phyloP scores from a whole-genome alignment of 495 filamentous ascomycete species.

The Penicillium silybi region DNA sequence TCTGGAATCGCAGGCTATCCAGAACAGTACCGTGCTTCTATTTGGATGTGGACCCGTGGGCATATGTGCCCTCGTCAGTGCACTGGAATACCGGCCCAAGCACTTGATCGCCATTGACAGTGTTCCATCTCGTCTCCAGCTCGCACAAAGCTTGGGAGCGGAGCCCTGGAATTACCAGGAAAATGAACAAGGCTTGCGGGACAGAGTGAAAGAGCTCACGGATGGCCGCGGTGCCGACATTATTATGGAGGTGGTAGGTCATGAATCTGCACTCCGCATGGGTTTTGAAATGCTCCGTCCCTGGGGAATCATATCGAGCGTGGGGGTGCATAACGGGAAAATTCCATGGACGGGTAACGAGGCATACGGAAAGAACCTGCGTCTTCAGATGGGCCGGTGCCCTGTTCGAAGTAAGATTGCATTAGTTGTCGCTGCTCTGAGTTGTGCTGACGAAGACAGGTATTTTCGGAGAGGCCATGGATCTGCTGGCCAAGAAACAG shows the following conservation, averaged over 20 bases:
- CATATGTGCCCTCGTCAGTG: slow-evolving; percentile 75
- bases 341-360: slow-evolving; percentile 84
- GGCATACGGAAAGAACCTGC: slow-evolving; percentile 86
- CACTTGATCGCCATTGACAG: slow-evolving; percentile 79
- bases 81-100: slow-evolving; percentile 67
- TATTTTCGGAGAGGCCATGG: slow-evolving; percentile 57
- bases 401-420: slow-evolving; percentile 54
- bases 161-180: slow-evolving; percentile 72
- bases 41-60: slow-evolving; percentile 87
- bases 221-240: slow-evolving; percentile 80
- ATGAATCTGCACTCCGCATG: slow-evolving; percentile 69
- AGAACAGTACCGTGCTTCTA: slow-evolving; percentile 64
- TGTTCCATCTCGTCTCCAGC: slow-evolving; percentile 64
- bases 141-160: slow-evolving; percentile 69
- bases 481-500: slow-evolving; percentile 56
- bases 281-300: slow-evolving; percentile 82
- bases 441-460: slow-evolving; percentile 13
- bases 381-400: slow-evolving; percentile 86
- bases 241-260: slow-evolving; percentile 82
- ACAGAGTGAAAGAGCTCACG: slow-evolving; percentile 66
- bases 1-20: slow-evolving; percentile 49
- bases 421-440: neutral
- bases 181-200: slow-evolving; percentile 51
- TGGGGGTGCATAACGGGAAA: slow-evolving; percentile 85
- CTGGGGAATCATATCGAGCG: slow-evolving; percentile 76